Evolutionary conservation across 2,329 filamentous ascomycete species (phyloP).

Genomic region (Ophioceras dolichostomum): DNA sequence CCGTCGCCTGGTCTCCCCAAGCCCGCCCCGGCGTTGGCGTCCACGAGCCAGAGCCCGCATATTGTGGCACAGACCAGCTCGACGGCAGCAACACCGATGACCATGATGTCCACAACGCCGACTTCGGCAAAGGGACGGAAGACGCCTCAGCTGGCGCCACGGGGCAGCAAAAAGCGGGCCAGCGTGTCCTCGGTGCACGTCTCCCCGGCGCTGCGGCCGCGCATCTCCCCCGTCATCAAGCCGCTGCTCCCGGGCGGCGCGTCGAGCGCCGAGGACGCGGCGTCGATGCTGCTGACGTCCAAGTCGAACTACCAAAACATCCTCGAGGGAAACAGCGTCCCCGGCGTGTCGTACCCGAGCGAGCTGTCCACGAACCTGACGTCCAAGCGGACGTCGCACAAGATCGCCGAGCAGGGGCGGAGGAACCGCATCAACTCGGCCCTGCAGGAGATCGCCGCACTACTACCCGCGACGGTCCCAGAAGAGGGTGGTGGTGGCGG

Average conservation of each 20-base stretch:
- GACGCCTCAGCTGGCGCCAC: constrained; percentile 42
- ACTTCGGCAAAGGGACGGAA: constrained; percentile 26
- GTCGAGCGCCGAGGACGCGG: constrained; percentile 41
- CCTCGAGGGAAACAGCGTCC: constrained; percentile 80
- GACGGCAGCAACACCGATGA: neutral
- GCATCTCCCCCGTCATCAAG: constrained; percentile 90
- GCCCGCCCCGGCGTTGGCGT: constrained; percentile 24
- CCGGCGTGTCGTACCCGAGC: constrained; percentile 81
- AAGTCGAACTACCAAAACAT: constrained; percentile 99
- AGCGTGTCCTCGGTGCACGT: constrained; percentile 64
- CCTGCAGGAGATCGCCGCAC: constrained; percentile 75
- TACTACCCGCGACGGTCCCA: constrained; percentile 48
- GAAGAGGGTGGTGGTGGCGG: constrained; percentile 12
- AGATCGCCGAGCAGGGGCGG: constrained; percentile 92
- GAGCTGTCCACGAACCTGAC: constrained; percentile 88
- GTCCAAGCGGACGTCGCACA: constrained; percentile 93
- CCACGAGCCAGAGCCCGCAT: constrained; percentile 57
- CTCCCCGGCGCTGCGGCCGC: constrained; percentile 76
- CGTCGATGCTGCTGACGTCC: constrained; percentile 68
- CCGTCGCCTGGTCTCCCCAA: constrained; percentile 29
- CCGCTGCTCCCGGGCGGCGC: constrained; percentile 59
- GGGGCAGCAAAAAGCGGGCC: constrained; percentile 54
- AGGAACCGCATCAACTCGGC: constrained; percentile 93
- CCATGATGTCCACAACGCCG: neutral
- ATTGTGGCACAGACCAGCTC: constrained; percentile 33